Evolutionary conservation across 768 basidiomycete species (phyloP).

Genomic region (Amanita molliuscula): DNA sequence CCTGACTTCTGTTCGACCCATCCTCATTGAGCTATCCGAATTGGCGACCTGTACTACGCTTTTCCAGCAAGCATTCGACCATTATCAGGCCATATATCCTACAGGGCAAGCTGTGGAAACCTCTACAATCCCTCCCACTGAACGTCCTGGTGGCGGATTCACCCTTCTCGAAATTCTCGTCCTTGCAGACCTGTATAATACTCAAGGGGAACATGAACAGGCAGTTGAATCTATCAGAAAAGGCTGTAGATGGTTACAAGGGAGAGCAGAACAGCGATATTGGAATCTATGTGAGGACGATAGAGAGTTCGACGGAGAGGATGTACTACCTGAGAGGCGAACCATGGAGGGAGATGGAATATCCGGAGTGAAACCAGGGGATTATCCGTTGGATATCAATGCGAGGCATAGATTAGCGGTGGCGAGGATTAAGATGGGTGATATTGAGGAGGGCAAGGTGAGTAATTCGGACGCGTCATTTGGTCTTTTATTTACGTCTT

Average conservation of each 20-base stretch:
- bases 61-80: constrained; percentile 64
- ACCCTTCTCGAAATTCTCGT: constrained; percentile 64
- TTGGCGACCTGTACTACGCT: constrained; percentile 52
- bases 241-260: constrained; percentile 90
- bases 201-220: constrained; percentile 52
- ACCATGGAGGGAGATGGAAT: constrained; percentile 24
- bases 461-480: constrained; percentile 10
- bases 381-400: constrained; percentile 70
- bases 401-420: constrained; percentile 79
- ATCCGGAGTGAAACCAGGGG: too few species aligned
- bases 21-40: constrained; percentile 68
- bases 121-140: constrained; percentile 11
- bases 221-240: constrained; percentile 56
- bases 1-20: constrained; percentile 65
- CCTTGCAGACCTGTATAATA: constrained; percentile 77
- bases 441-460: constrained; percentile 77
- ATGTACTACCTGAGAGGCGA: constrained; percentile 15
- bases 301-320: constrained; percentile 67
- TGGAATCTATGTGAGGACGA: constrained; percentile 86
- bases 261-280: constrained; percentile 54
- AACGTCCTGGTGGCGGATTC: constrained; percentile 41
- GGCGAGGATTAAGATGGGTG: constrained; percentile 72
- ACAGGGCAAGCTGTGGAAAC: constrained; percentile 25
- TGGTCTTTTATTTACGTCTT: not conserved
- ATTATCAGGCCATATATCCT: constrained; percentile 46